Percentiles rank a stretch among this genome's conserved stretches.
phyloP scores from a whole-genome alignment of 2,329 filamentous ascomycete species.

The Trichoderma breve region DNA sequence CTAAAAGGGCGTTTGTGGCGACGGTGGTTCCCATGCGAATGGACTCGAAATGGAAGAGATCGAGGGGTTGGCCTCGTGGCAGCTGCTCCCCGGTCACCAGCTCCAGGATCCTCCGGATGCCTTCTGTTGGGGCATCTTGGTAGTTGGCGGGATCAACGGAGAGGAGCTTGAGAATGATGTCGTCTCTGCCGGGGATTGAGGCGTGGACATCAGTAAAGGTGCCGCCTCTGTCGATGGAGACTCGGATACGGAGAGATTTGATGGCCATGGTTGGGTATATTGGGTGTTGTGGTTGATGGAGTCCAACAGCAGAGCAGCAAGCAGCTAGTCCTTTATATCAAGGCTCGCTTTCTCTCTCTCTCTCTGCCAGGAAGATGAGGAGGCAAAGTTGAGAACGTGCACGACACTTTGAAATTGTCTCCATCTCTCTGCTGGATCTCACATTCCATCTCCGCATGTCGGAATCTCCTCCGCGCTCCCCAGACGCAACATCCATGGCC shows the following conservation, averaged over 20 bases:
- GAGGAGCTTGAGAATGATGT: constrained; percentile 68
- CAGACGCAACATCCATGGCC: not conserved
- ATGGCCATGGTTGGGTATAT: constrained; percentile 25
- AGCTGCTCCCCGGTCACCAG: constrained; percentile 33
- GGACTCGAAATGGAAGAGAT: constrained; percentile 50
- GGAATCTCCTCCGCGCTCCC: not conserved
- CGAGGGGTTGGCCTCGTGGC: constrained; percentile 35
- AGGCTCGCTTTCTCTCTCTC: not conserved
- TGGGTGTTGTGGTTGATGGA: not conserved
- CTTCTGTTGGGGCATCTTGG: constrained; percentile 70
- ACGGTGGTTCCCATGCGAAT: constrained; percentile 82
- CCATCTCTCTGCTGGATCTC: not conserved
- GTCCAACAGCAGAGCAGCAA: not conserved
- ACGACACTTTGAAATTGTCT: not conserved
- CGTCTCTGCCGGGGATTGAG: constrained; percentile 62
- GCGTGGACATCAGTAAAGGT: constrained; percentile 72
- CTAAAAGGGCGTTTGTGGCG: constrained; percentile 73
- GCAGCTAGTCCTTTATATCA: constrained; percentile 2
- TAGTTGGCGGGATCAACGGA: constrained; percentile 72
- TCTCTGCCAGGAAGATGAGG: not conserved
- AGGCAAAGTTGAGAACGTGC: not conserved
- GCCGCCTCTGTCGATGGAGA: constrained; percentile 37
- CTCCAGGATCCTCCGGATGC: constrained; percentile 54
- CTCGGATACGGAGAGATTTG: constrained; percentile 30
- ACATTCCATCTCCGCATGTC: not conserved